Evolutionary conservation across 2,329 filamentous ascomycete species (phyloP), one percentile per base, ranked within the genome.

Genomic region (Acephala macrosclerotiorum): DNA sequence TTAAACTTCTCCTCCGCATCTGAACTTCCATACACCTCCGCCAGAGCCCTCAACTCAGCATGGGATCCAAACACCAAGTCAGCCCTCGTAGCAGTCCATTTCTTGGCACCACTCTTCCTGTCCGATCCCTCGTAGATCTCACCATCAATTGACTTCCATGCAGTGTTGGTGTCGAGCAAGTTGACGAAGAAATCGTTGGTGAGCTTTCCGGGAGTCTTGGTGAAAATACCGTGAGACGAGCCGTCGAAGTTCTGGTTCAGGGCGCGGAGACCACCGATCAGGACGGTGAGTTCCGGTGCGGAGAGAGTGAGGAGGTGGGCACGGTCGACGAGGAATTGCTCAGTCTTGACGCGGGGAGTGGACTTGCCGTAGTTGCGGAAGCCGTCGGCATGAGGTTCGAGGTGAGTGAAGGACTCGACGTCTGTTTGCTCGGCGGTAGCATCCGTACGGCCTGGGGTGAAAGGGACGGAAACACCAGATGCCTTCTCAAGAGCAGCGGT

Each of bases 121-220:
- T 92, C 89, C 16, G 79, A 74, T 40, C 89, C 91, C 67, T 88
- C 84, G 77, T 85, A 93, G 59, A 83, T 63, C 72, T 93, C 90
- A 64, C 80, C n/a, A 7, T 38, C 80, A 45, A 79, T 79, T 0
- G 85, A 73, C 80, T 87, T 87, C 91, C 91, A 94, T 25, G 79
- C 81, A 7, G 85, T 91, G 77, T 79, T 80, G 73, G 84, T 86
- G 74, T 93, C 90, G 26, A 94, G 85, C 1, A 94, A 83, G 80
- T 94, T 93, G 78, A 92, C 85, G 75, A 94, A 94, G 84, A 93
- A 94, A 80, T 94, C 91, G 79, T 91, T 93, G 75, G 88, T 91
- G 73, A 94, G 83, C 71, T 86, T 79, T 49, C 91, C 91, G 0
- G 90, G 89, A 8, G 82, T 83, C 71, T 84, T 82, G 64, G 91